These are phyloP conservation scores for Aspergillus melleus DNA, from an alignment of 2,329 filamentous ascomycete genomes.

Conservation along the genomic window DNA sequence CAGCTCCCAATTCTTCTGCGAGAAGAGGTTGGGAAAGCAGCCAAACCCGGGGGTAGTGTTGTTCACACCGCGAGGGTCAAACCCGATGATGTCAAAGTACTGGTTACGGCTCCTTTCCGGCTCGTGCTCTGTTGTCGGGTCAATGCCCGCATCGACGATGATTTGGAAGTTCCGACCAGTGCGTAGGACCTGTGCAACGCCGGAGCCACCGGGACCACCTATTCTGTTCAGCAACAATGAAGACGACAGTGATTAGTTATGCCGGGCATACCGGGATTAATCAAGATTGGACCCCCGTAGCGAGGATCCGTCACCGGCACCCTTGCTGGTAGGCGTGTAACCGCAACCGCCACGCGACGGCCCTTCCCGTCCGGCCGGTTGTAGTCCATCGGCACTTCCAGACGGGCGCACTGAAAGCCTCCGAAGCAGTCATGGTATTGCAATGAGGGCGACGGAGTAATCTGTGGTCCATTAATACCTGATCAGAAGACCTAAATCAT, in stretches of 20 bases:
- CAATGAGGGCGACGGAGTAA: constrained; percentile 29
- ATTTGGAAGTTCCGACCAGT: constrained; percentile 38
- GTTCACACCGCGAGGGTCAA: constrained; percentile 47
- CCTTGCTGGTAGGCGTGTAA: constrained; percentile 49
- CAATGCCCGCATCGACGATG: constrained; percentile 36
- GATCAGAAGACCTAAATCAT: background rate
- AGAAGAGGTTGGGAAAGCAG: constrained; percentile 39
- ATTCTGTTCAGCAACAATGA: background rate
- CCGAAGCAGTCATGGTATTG: constrained; percentile 46
- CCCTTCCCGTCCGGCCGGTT: constrained; percentile 34
- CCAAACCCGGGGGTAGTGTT: constrained; percentile 41
- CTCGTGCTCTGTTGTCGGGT: constrained; percentile 12
- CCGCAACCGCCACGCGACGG: constrained; percentile 43
- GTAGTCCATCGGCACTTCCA: constrained; percentile 53
- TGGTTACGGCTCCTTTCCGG: constrained; percentile 11
- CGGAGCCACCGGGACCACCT: constrained; percentile 49
- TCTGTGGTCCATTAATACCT: constrained; percentile 12
- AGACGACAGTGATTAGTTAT: too few species aligned
- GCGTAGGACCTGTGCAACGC: constrained; percentile 35
- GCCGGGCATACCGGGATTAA: constrained; percentile 50
- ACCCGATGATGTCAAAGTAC: constrained; percentile 46
- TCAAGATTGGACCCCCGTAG: constrained; percentile 49
- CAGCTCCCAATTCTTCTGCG: constrained; percentile 34
- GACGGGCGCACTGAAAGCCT: constrained; percentile 50
- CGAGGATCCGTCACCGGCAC: constrained; percentile 41